These are phyloP conservation scores for Leucoagaricus sp. DNA, from an alignment of 1,284 basidiomycete species.

Conservation along the genomic window DNA sequence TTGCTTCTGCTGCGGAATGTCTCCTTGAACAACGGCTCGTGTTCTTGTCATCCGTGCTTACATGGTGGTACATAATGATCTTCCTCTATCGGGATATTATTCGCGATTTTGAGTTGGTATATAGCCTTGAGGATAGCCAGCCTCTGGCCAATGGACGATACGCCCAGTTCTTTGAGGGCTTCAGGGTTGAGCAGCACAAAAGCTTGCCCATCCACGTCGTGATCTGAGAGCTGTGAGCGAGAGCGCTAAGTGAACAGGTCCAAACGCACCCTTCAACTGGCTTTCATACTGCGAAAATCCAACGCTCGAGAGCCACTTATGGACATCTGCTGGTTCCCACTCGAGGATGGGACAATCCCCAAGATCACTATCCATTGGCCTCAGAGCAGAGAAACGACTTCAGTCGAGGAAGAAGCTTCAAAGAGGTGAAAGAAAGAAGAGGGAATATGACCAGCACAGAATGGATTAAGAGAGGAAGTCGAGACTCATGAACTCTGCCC, in stretches of 20 bases:
- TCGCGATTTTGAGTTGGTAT: slow-evolving; percentile 83
- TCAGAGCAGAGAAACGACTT: neutral
- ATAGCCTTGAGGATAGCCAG: slow-evolving; percentile 87
- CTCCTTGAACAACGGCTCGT: slow-evolving; percentile 15
- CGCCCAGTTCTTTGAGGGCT: slow-evolving; percentile 81
- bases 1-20: slow-evolving; percentile 57
- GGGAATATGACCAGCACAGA: neutral
- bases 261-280: slow-evolving; percentile 59
- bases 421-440: slow-evolving; percentile 3
- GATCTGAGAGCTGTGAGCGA: slow-evolving; percentile 53
- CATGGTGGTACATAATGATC: slow-evolving; percentile 92
- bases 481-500: neutral
- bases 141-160: slow-evolving; percentile 84
- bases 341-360: slow-evolving; percentile 58
- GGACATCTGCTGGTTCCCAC: slow-evolving; percentile 85
- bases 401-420: neutral
- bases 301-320: slow-evolving; percentile 70
- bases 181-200: slow-evolving; percentile 83
- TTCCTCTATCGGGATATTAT: slow-evolving; percentile 81
- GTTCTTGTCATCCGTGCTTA: slow-evolving; percentile 41
- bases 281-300: slow-evolving; percentile 83
- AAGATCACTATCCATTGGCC: slow-evolving; percentile 28
- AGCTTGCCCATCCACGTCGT: slow-evolving; percentile 88
- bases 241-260: slow-evolving; percentile 18
- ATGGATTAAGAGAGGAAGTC: neutral